phyloP scores from a whole-genome alignment of 345 rosid genomes.

The Aegle marmelos region DNA sequence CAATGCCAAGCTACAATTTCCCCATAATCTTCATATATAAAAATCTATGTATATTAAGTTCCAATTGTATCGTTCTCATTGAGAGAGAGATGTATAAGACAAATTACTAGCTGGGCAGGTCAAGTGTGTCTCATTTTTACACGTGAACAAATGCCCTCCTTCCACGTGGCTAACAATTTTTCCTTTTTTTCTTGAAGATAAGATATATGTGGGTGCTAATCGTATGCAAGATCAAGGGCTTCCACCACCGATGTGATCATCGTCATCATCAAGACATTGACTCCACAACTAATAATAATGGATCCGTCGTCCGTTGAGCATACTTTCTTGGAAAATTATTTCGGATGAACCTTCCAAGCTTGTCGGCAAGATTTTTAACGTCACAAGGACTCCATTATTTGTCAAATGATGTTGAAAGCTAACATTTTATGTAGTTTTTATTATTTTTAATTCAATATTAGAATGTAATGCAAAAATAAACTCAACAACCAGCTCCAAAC shows the following conservation, averaged over 20 bases:
- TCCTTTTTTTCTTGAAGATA: background rate
- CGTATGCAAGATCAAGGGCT: background rate
- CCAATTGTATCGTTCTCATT: too few relatives aligned
- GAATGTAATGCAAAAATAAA: too few relatives aligned
- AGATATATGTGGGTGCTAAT: slow-evolving; percentile 3
- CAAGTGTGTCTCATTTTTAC: background rate
- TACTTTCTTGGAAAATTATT: background rate
- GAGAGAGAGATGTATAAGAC: too few relatives aligned
- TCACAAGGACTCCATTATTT: too few relatives aligned
- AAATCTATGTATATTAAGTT: too few relatives aligned
- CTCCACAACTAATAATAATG: background rate
- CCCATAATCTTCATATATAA: background rate
- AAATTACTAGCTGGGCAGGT: background rate
- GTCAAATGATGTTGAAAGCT: too few relatives aligned
- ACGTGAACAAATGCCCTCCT: background rate
- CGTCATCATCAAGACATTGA: background rate
- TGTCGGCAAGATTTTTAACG: background rate
- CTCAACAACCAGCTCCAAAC: too few relatives aligned
- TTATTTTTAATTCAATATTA: too few relatives aligned
- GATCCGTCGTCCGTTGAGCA: too few relatives aligned
- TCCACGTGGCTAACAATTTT: background rate
- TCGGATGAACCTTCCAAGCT: background rate
- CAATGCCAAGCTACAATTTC: background rate
- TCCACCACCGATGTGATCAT: background rate
- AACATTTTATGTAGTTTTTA: too few relatives aligned